Conservation (phyloP, 805 yeast species). For the Barnettozyma sp. region DNA sequence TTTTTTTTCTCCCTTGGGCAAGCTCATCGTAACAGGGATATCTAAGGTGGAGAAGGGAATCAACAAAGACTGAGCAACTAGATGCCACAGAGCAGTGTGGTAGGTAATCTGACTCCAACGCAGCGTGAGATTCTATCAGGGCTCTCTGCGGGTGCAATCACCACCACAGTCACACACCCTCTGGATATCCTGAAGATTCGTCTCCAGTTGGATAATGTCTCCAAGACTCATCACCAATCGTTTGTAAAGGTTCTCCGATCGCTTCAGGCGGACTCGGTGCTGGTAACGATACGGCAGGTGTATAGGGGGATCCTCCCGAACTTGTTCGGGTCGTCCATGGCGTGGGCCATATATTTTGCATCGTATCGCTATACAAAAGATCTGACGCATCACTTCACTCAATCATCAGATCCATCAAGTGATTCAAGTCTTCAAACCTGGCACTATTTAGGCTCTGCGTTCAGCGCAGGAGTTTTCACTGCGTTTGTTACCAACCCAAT, state of each 20-base stretch:
- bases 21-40: too few relatives aligned
- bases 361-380: conserved; percentile 61
- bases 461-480: conserved; percentile 69
- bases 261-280: not conserved
- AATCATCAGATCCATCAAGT: conserved; percentile 18
- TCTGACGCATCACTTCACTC: conserved; percentile 18
- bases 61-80: too few relatives aligned
- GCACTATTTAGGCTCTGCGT: conserved; percentile 48
- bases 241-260: conserved; percentile 22
- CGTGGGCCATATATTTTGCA: conserved; percentile 87
- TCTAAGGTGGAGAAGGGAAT: too few relatives aligned
- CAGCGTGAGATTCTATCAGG: conserved; percentile 61
- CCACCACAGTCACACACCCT: conserved; percentile 84
- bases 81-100: not conserved
- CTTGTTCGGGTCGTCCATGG: conserved; percentile 71
- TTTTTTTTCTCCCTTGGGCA: too few relatives aligned
- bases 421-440: conserved; percentile 32
- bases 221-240: conserved; percentile 26
- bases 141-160: conserved; percentile 67
- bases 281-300: conserved; percentile 5
- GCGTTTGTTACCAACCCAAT: conserved; percentile 82
- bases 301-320: conserved; percentile 40
- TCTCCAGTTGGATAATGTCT: conserved; percentile 53
- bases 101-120: conserved; percentile 5
- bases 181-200: conserved; percentile 79